Percentiles rank a stretch among this genome's conserved stretches.
These are phyloP conservation scores for Adansonia rubrostipa DNA, from an alignment of 441 rosid species.

Conservation along the genomic window DNA sequence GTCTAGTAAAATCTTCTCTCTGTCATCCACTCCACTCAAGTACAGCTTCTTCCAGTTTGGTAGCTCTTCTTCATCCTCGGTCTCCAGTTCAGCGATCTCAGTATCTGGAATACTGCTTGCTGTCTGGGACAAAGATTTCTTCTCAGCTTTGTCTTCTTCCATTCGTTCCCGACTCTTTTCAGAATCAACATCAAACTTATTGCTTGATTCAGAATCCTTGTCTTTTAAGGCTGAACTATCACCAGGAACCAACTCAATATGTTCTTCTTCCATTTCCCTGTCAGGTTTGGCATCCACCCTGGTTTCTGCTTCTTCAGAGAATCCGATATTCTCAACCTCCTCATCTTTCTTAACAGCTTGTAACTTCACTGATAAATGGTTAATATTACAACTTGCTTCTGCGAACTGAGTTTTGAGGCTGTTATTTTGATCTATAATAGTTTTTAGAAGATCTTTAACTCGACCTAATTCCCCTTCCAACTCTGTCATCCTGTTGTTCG, in stretches of 20 bases:
- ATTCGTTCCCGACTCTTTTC: constrained; percentile 25
- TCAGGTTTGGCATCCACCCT: constrained; percentile 28
- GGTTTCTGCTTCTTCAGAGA: constrained; percentile 36
- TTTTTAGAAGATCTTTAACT: constrained; percentile 54
- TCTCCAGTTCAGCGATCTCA: constrained; percentile 43
- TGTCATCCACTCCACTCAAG: constrained; percentile 58
- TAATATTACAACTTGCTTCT: constrained; percentile 52
- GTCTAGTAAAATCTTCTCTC: constrained; percentile 69
- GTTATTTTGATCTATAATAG: constrained; percentile 49
- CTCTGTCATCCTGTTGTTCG: constrained; percentile 47
- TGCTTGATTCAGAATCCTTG: constrained; percentile 21
- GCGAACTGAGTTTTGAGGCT: constrained; percentile 55
- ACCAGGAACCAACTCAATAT: constrained; percentile 16
- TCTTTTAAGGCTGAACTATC: constrained; percentile 25
- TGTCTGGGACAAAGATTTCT: constrained; percentile 41
- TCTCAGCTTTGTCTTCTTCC: constrained; percentile 46
- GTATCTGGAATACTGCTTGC: constrained; percentile 42
- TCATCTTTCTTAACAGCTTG: constrained; percentile 54
- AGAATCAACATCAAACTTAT: constrained; percentile 26
- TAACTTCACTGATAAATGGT: constrained; percentile 61
- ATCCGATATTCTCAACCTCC: constrained; percentile 43
- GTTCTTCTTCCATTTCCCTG: constrained; percentile 32
- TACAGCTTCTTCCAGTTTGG: constrained; percentile 62
- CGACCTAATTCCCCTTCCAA: constrained; percentile 62
- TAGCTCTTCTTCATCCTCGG: constrained; percentile 46